phyloP scores from a whole-genome alignment of 2,329 filamentous ascomycete genomes.

The Diaporthe longicolla region DNA sequence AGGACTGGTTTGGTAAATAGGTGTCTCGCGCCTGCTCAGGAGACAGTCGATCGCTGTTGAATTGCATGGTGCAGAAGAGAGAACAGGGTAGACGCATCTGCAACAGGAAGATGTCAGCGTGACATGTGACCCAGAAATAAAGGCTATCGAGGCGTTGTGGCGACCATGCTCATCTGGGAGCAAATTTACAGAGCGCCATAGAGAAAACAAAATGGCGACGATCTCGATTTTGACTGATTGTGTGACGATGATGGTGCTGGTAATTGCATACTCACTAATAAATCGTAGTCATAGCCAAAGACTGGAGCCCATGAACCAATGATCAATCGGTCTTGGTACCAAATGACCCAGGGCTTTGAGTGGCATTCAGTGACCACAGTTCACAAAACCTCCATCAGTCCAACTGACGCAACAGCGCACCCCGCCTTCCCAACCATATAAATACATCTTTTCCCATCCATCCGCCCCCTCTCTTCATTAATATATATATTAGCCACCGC shows the following conservation, averaged over 20 bases:
- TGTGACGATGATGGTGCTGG: no score
- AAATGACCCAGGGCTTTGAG: neutral
- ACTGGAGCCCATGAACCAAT: neutral
- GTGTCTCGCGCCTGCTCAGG: no score
- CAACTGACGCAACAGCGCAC: rapidly evolving
- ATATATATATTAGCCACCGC: neutral
- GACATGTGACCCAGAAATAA: conserved; percentile 12
- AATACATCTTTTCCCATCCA: neutral
- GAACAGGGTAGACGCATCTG: neutral
- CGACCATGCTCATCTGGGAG: neutral
- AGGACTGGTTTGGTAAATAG: neutral
- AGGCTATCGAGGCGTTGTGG: neutral
- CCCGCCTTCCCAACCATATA: neutral
- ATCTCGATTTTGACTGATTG: neutral
- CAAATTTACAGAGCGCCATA: conserved; percentile 18
- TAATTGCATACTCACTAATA: neutral
- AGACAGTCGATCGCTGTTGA: neutral
- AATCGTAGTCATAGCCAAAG: no score
- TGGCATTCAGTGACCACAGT: neutral
- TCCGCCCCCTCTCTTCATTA: neutral
- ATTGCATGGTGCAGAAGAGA: neutral
- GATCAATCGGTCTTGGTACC: neutral
- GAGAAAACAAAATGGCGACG: neutral
- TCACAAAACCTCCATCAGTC: neutral
- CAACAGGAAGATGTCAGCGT: neutral